A percentile compares a stretch with the other conserved stretches of the same genome.
Evolutionary conservation across 257 asterid genomes (phyloP).

Genomic region (Verbena officinalis): DNA sequence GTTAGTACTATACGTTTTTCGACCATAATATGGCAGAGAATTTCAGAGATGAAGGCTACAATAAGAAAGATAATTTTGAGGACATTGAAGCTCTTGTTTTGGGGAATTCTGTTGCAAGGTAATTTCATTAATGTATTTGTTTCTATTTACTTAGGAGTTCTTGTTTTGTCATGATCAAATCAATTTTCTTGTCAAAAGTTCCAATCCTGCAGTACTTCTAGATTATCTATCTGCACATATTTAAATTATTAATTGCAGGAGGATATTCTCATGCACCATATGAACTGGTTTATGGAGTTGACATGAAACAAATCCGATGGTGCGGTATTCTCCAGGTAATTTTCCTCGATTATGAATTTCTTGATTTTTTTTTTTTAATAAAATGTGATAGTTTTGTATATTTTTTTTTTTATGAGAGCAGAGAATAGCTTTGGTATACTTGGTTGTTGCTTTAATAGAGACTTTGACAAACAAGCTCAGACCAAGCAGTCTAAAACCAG

Average conservation of each 20-base stretch:
- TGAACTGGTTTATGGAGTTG: slow-evolving; percentile 66
- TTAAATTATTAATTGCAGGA: too few species aligned
- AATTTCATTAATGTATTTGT: not conserved
- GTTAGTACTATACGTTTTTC: not conserved
- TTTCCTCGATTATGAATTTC: not conserved
- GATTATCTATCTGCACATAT: not conserved
- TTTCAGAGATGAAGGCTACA: slow-evolving; percentile 53
- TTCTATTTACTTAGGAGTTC: too few species aligned
- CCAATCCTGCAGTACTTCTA: too few species aligned
- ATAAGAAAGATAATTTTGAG: slow-evolving; percentile 60
- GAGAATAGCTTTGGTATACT: slow-evolving; percentile 93
- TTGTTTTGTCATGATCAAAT: not conserved
- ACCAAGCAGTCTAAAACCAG: slow-evolving; percentile 50
- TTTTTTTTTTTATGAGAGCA: slow-evolving; percentile 41
- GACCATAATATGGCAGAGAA: slow-evolving; percentile 46
- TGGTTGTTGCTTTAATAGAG: slow-evolving; percentile 78
- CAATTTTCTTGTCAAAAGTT: too few species aligned
- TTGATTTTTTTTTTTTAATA: not conserved
- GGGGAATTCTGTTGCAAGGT: slow-evolving; percentile 93
- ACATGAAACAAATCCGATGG: slow-evolving; percentile 81
- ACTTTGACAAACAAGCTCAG: slow-evolving; percentile 67
- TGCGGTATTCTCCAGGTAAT: slow-evolving; percentile 86
- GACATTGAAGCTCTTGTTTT: slow-evolving; percentile 80
- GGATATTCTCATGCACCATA: slow-evolving; percentile 90
- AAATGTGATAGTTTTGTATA: not conserved